These are phyloP conservation scores for Nematocida parisii DNA, from an alignment of 371 early-diverging fungal genomes.

Conservation along the genomic window DNA sequence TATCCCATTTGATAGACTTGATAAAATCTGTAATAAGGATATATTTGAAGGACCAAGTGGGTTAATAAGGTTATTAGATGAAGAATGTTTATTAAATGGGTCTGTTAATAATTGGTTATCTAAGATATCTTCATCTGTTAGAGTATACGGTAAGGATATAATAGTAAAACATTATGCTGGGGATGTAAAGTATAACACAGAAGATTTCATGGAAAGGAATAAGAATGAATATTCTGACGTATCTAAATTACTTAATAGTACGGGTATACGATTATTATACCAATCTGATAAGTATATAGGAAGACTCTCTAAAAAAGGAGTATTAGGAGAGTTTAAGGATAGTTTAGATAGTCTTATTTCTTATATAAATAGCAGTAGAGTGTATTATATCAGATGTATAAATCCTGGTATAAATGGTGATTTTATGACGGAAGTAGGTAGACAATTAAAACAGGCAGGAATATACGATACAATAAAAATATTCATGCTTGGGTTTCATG, in stretches of 20 bases:
- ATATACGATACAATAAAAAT: conserved; percentile 88
- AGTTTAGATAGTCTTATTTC: conserved; percentile 76
- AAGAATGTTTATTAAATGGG: conserved; percentile 68
- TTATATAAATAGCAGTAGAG: conserved; percentile 84
- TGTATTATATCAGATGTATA: conserved; percentile 96
- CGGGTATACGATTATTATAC: conserved; percentile 27
- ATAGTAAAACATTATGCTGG: conserved; percentile 89
- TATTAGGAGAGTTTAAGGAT: conserved; percentile 78
- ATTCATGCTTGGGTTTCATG: conserved; percentile 87
- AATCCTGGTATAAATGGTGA: conserved; percentile 91
- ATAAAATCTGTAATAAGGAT: not conserved
- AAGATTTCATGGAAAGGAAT: conserved; percentile 95
- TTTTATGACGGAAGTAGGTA: conserved; percentile 74
- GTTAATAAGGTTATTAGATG: conserved; percentile 68
- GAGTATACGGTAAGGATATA: conserved; percentile 70
- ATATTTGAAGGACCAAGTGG: conserved; percentile 67
- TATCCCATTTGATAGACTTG: conserved; percentile 1
- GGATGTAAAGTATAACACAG: conserved; percentile 81
- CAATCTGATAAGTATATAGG: conserved; percentile 77
- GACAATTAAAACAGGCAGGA: conserved; percentile 60
- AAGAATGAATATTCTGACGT: conserved; percentile 73
- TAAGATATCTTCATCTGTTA: conserved; percentile 43
- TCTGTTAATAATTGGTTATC: conserved; percentile 61
- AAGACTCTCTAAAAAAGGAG: conserved; percentile 79
- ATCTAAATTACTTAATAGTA: conserved; percentile 21